Evolutionary conservation across 108 stramenopile species (phyloP), one percentile per base, ranked within the genome.

Genomic region (Fistulifera solaris): DNA sequence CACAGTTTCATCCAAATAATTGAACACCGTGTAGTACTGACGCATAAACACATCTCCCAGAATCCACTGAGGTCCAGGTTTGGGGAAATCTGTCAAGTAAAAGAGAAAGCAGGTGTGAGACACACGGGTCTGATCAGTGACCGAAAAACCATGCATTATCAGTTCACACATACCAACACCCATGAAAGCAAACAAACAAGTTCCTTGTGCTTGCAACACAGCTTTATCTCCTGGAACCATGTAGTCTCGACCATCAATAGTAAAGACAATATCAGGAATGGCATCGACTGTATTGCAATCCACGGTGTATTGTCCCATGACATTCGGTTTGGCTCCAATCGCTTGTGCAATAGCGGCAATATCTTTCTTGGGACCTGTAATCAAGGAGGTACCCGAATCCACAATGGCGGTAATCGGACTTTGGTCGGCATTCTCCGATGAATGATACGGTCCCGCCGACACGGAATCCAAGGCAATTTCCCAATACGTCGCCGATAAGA

Each of bases 21-120:
- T 95, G 61, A 97, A 99, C 47, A 96, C 92, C 19, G 95, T 94
- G 86, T 97, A 97, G 70, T 93, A 99, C 77, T 98, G 70, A 25
- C 97, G 74, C 89, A 99, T 93, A 67, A 99, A 99, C 43, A 97
- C 94, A 73, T 99, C 99, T 27, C 99, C 99, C 68, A 99, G 77
- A 48, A 99, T 97, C 96, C 96, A 98, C 24, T 92, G 67, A 0
- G 95, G 97, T 10, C 75, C 85, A 27, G 61, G 66, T 18, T 52
- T 59, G 31, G 31, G 31, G 8, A 35, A 35, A 8, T 27, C 50
- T 28, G 39, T 39, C 60, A 13, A 65, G 75, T 48, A 92, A 65
- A 15, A 54, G 12, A 54, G 2, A 54, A 8, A 38, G 31, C 51
- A 27, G 27, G 6, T 14, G 40, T 8, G 44, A 45, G 28, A 31